Percentiles rank a stretch among this genome's conserved stretches.
Evolutionary conservation across 345 rosid genomes (phyloP).

Genomic region (Triadica sebifera): DNA sequence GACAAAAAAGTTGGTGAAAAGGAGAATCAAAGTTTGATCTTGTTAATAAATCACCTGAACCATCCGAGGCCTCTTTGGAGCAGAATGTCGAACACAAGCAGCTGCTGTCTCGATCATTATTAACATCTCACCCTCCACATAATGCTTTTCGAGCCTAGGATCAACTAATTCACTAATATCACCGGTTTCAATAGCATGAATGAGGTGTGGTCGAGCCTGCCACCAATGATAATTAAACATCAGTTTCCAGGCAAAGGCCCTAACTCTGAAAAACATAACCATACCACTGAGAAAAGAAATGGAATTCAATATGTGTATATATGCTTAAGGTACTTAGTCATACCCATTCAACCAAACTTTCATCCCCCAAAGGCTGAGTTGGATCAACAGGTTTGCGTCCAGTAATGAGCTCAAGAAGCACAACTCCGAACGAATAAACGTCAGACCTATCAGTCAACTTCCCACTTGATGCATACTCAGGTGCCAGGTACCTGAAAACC

Average conservation of each 20-base stretch:
- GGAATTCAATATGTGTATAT: background rate
- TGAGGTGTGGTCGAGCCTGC: conserved; percentile 82
- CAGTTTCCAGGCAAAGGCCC: background rate
- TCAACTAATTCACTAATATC: conserved; percentile 65
- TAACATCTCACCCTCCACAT: conserved; percentile 66
- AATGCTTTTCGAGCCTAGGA: conserved; percentile 61
- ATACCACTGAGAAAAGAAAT: background rate
- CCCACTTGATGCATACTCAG: conserved; percentile 96
- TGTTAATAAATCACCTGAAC: conserved; percentile 52
- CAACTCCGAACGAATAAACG: conserved; percentile 94
- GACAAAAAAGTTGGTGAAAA: background rate
- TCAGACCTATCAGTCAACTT: conserved; percentile 94
- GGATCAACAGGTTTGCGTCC: conserved; percentile 92
- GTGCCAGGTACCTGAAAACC: conserved; percentile 78
- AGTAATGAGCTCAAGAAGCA: conserved; percentile 88
- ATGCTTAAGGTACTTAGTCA: conserved; percentile 4
- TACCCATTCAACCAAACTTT: conserved; percentile 99
- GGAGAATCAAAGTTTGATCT: background rate
- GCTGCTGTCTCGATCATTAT: conserved; percentile 93
- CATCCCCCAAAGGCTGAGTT: conserved; percentile 85
- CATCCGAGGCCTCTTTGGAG: conserved; percentile 93
- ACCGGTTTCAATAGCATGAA: conserved; percentile 71
- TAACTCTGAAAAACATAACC: background rate
- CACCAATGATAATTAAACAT: background rate
- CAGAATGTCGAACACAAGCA: conserved; percentile 92